Evolutionary conservation across 129 eudicot species (phyloP).

Genomic region (Ambrosia artemisiifolia): DNA sequence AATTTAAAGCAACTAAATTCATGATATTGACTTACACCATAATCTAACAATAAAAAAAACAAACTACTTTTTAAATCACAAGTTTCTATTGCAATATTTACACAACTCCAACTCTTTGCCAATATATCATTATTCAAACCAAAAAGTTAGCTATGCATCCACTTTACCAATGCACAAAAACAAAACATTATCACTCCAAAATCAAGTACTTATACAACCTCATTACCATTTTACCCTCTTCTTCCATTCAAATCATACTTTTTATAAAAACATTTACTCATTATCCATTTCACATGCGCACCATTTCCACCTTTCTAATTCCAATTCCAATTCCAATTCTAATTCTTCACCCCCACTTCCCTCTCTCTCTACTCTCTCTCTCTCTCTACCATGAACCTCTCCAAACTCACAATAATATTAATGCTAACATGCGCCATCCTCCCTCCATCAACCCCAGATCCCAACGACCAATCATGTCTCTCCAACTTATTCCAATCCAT

Average conservation of each 20-base stretch:
- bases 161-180: too few species aligned
- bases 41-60: too few species aligned
- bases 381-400: not conserved
- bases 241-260: conserved; percentile 26
- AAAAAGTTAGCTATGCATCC: too few species aligned
- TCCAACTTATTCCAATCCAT: conserved; percentile 58
- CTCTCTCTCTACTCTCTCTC: not conserved
- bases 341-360: conserved; percentile 14
- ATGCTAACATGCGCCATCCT: conserved; percentile 18
- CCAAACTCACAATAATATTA: not conserved
- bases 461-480: conserved; percentile 72
- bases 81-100: too few species aligned
- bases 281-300: conserved; percentile 37
- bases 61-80: too few species aligned
- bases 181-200: too few species aligned
- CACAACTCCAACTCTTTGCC: too few species aligned
- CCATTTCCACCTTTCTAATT: conserved; percentile 5
- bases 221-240: conserved; percentile 29
- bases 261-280: conserved; percentile 29
- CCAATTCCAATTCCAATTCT: not conserved
- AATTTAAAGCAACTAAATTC: too few species aligned
- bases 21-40: too few species aligned
- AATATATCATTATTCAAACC: too few species aligned
- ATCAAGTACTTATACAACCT: too few species aligned
- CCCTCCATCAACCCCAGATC: conserved; percentile 53